Conservation (phyloP, 306 rosid species). For the Quercus berberidifolia region DNA sequence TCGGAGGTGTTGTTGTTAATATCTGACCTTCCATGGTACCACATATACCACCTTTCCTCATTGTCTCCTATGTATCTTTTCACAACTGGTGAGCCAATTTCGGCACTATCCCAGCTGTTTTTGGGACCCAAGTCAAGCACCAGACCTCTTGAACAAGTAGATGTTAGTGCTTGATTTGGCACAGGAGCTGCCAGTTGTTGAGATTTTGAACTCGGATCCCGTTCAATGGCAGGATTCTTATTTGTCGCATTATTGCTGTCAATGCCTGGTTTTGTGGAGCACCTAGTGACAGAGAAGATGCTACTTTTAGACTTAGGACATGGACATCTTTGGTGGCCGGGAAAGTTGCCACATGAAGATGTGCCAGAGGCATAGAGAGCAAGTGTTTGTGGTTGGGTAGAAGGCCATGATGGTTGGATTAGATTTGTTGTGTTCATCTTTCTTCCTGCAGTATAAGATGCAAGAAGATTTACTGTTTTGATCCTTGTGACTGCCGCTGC, state of each 20-base stretch:
- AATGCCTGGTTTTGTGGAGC: constrained; percentile 16
- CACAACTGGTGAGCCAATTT: constrained; percentile 3
- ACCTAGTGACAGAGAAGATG: neutral
- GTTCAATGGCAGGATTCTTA: constrained; percentile 15
- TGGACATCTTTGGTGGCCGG: neutral
- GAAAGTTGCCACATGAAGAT: neutral
- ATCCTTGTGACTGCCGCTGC: constrained; percentile 14
- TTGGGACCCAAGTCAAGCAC: constrained; percentile 12
- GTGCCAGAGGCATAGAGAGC: neutral
- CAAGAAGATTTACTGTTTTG: neutral
- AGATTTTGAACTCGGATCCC: constrained; percentile 7
- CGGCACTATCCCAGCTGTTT: neutral
- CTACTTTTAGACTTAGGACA: neutral
- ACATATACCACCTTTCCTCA: constrained; percentile 9
- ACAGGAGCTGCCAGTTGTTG: neutral
- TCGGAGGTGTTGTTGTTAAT: neutral
- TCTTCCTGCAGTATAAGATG: neutral
- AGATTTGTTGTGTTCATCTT: neutral
- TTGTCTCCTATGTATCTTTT: constrained; percentile 2
- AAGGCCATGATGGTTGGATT: constrained; percentile 1
- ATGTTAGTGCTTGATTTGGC: constrained; percentile 17
- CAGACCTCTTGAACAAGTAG: constrained; percentile 12
- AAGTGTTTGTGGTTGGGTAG: neutral
- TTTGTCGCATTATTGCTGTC: constrained; percentile 19
- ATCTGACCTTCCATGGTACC: constrained; percentile 6